A percentile compares a stretch with the other conserved stretches of the same genome.
phyloP scores from a whole-genome alignment of 192 early-diverging fungal genomes.

The Powellomyces hirtus region DNA sequence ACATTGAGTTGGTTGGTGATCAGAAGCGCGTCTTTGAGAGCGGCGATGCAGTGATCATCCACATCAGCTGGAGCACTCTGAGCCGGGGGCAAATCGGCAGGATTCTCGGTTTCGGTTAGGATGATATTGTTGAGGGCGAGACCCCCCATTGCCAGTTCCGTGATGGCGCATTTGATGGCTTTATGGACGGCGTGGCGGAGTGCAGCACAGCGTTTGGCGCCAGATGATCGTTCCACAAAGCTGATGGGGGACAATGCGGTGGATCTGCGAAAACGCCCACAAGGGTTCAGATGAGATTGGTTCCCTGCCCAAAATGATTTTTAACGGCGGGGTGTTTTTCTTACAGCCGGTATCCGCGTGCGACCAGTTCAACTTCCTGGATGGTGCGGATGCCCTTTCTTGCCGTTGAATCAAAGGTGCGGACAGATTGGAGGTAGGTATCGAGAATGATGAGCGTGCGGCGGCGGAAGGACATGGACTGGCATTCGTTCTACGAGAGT shows the following conservation, averaged over 20 bases:
- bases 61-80: not conserved
- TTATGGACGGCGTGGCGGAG: not conserved
- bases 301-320: too few species aligned
- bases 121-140: too few species aligned
- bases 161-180: not conserved
- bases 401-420: not conserved
- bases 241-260: not conserved
- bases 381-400: not conserved
- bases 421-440: not conserved
- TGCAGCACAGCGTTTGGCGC: not conserved
- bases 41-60: not conserved
- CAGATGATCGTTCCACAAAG: not conserved
- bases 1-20: not conserved
- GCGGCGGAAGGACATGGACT: not conserved
- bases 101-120: too few species aligned
- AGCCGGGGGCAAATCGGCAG: too few species aligned
- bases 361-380: constrained; percentile 3
- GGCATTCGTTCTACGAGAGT: not conserved
- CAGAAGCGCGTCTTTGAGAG: not conserved
- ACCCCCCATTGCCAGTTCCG: not conserved
- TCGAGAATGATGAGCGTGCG: not conserved
- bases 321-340: too few species aligned
- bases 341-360: not conserved
- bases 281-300: too few species aligned
- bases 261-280: not conserved